Conservation (phyloP, 1,139 yeast species). For the Yamadazyma songkhlaensis region DNA sequence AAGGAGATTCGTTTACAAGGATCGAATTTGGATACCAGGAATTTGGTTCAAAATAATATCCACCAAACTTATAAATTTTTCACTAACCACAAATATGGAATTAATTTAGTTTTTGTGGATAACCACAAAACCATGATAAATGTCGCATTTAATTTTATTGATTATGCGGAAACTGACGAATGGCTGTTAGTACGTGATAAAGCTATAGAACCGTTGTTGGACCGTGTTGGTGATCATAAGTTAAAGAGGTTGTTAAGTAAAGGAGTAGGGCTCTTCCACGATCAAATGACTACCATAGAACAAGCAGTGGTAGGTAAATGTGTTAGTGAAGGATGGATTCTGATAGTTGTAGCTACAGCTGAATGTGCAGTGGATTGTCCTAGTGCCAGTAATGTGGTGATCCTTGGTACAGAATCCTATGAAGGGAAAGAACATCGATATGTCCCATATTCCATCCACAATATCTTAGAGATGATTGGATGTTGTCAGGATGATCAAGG, state of each 20-base stretch:
- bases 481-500: slow-evolving; percentile 35
- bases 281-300: slow-evolving; percentile 60
- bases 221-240: slow-evolving; percentile 45
- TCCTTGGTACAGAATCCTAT: slow-evolving; percentile 69
- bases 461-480: slow-evolving; percentile 74
- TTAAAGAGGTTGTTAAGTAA: slow-evolving; percentile 43
- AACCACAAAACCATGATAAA: slow-evolving; percentile 55
- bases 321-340: slow-evolving; percentile 46
- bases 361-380: slow-evolving; percentile 57
- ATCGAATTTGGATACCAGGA: slow-evolving; percentile 7
- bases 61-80: slow-evolving; percentile 40
- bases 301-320: slow-evolving; percentile 51
- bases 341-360: slow-evolving; percentile 55
- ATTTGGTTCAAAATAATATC: slow-evolving; percentile 8
- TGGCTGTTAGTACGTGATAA: slow-evolving; percentile 22
- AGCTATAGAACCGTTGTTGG: slow-evolving; percentile 37
- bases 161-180: slow-evolving; percentile 30
- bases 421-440: slow-evolving; percentile 75
- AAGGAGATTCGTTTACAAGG: slow-evolving; percentile 56
- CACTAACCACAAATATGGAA: too few species aligned
- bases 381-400: slow-evolving; percentile 49
- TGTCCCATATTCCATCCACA: slow-evolving; percentile 65
- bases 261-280: slow-evolving; percentile 70
- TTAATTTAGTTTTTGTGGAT: slow-evolving; percentile 54
- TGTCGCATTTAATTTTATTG: slow-evolving; percentile 44